Evolutionary conservation across 2,329 filamentous ascomycete genomes (phyloP), one percentile per base, ranked within the genome.

Genomic region (Ascocoryne sarcoides): DNA sequence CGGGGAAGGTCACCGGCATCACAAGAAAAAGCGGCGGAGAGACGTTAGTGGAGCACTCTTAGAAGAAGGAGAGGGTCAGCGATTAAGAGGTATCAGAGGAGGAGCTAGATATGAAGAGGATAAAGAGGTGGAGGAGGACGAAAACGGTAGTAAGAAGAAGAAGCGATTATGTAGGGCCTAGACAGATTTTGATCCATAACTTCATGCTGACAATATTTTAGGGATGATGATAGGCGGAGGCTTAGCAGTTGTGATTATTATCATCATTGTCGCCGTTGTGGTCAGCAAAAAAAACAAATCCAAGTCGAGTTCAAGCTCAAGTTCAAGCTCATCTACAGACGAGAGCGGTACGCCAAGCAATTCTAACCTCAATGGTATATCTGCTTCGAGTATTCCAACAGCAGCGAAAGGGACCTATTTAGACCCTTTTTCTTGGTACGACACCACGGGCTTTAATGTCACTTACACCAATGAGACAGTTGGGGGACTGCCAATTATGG

Each of bases 371-470:
- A 61, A 68, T 45, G 68, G 68, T 17, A 66, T 77, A 39, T 69
- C 72, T 38, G 66, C 69, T 37, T 56, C 55, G 4, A 48, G 49
- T 54, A 45, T 58, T 51, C 84, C 84, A 44, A 64, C 66, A 42
- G 70, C 70, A 46, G 88, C 77, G 54, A 79, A 76, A 60, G 86
- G 79, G 10, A 85, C 83, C 2, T 81, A 84, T 47, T 70, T 95
- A 15, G 89, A 98, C 57, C 92, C 92, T 0, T 94, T 87, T 61
- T 79, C 82, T 2, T 98, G 92, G 92, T 82, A 84, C 50, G 83
- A 93, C 52, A 95, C 89, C 0, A 74, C 71, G 0, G 87, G 89
- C 55, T 95, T 96, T 68, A 98, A 98, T 59, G 74, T 90, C 46
- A 96, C 92, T 0, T 98, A 93, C 60, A 98, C 92, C 0, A 77